Evolutionary conservation across 2,329 filamentous ascomycete species (phyloP), one percentile per base, ranked within the genome.

Genomic region (Calonectria montana): DNA sequence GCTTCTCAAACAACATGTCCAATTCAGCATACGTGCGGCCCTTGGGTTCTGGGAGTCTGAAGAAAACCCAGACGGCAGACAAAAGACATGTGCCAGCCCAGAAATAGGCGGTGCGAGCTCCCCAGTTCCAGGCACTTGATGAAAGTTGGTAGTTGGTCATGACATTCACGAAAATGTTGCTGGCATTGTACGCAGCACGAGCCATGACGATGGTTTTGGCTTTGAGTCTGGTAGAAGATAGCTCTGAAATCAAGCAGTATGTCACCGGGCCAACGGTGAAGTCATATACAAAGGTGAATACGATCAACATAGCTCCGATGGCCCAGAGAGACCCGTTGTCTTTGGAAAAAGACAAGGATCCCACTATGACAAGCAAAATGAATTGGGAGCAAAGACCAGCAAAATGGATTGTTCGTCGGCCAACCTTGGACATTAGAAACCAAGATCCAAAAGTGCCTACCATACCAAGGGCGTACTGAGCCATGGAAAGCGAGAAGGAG

Each of bases 181-280:
- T 84, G 13, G 88, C 82, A 62, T 90, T 83, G 67, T 83, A 82
- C 0, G 79, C 80, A 0, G 81, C 78, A 15, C 88, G 83, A 1
- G 88, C 86, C 61, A 91, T 81, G 3, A 89, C 87, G 15, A 90
- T 87, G 1, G 88, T 89, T 82, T 90, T 89, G 35, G 86, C 84
- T 72, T 88, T 87, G 43, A 91, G 85, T 10, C 89, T 84, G 0
- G 87, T 87, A 0, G 88, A 89, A 0, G 88, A 88, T 4, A 88
- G 84, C 74, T 91, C 89, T 0, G 88, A 85, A 13, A 89, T 77
- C 31, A 90, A 81, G 1, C 85, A 84, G 78, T 89, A 91, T 5
- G 86, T 86, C 9, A 89, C 85, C 0, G 89, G 88, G 0, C 89
- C 90, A 15, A 90, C 84, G 1, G 88, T 87, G 67, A 87, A 84